A percentile compares a stretch with the other conserved stretches of the same genome.
These are phyloP conservation scores for Cercospora sp. DNA, from an alignment of 2,329 filamentous ascomycete genomes.

Conservation along the genomic window DNA sequence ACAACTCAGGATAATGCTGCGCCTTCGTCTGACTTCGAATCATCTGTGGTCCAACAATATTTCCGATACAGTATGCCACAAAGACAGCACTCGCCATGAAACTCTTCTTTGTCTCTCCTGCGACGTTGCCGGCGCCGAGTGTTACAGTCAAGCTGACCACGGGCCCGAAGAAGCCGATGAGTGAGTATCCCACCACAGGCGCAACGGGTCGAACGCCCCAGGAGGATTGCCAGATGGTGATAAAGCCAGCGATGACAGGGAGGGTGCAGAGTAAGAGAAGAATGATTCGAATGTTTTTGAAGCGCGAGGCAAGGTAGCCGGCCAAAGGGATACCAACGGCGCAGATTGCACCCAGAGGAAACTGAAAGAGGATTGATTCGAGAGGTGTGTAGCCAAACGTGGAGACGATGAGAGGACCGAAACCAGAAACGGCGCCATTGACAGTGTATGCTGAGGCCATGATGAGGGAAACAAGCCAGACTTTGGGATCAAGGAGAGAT, in stretches of 20 bases:
- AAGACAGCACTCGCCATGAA: conserved; percentile 34
- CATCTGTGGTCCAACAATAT: conserved; percentile 25
- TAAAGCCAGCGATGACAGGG: conserved; percentile 26
- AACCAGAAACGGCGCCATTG: conserved; percentile 19
- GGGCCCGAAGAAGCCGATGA: conserved; percentile 2
- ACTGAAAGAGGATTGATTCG: conserved; percentile 1
- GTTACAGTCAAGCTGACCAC: conserved; percentile 29
- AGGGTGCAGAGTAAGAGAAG: conserved; percentile 40
- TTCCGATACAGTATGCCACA: conserved; percentile 24
- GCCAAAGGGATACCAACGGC: background rate
- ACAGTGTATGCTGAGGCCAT: conserved; percentile 10
- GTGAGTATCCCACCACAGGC: conserved; percentile 3
- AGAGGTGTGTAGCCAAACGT: conserved; percentile 5
- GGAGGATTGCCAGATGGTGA: conserved; percentile 1
- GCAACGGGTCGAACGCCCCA: background rate
- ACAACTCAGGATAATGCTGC: conserved; percentile 16
- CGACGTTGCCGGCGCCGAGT: conserved; percentile 34
- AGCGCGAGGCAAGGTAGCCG: background rate
- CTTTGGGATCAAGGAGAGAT: conserved; percentile 56
- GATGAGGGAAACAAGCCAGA: conserved; percentile 44
- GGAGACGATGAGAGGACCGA: conserved; percentile 2
- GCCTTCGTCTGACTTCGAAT: conserved; percentile 18
- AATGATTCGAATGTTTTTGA: background rate
- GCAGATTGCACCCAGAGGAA: background rate
- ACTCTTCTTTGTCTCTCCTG: conserved; percentile 39